These are phyloP conservation scores for Chalaropsis thielavioides DNA, from an alignment of 2,329 filamentous ascomycete species.

Conservation along the genomic window DNA sequence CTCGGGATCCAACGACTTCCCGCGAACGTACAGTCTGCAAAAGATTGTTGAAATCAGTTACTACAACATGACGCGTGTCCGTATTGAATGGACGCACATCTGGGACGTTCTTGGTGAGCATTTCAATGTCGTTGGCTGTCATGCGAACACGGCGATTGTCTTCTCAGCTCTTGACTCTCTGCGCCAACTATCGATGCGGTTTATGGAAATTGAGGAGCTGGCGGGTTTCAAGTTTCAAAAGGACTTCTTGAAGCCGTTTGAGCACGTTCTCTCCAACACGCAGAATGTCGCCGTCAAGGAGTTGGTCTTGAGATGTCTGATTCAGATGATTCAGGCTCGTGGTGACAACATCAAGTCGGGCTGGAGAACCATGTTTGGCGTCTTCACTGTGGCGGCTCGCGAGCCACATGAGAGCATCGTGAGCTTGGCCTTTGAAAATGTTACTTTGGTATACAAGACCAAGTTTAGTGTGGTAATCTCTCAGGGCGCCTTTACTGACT, in stretches of 20 bases:
- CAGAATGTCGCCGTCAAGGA: conserved; percentile 88
- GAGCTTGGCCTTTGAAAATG: conserved; percentile 86
- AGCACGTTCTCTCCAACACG: conserved; percentile 91
- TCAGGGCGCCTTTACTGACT: conserved; percentile 89
- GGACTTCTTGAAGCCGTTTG: conserved; percentile 95
- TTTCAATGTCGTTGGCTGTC: conserved; percentile 94
- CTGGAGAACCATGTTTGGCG: conserved; percentile 99
- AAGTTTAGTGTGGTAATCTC: conserved; percentile 92
- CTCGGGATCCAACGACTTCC: conserved; percentile 87
- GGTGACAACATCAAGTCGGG: conserved; percentile 95
- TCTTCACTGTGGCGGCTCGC: conserved; percentile 87
- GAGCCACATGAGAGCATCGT: conserved; percentile 94
- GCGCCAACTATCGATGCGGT: conserved; percentile 91
- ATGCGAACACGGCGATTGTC: conserved; percentile 90
- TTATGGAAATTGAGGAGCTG: conserved; percentile 95
- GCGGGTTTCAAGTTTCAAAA: conserved; percentile 99
- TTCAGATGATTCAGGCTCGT: conserved; percentile 96
- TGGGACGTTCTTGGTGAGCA: conserved; percentile 97
- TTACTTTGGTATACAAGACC: conserved; percentile 87
- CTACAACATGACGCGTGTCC: conserved; percentile 98
- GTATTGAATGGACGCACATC: conserved; percentile 96
- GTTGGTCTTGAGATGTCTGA: conserved; percentile 86
- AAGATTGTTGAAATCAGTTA: conserved; percentile 98
- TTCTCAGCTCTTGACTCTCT: conserved; percentile 95
- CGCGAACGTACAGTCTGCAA: conserved; percentile 90